phyloP scores from a whole-genome alignment of 2,329 filamentous ascomycete species.

The Pezicula carpinea region DNA sequence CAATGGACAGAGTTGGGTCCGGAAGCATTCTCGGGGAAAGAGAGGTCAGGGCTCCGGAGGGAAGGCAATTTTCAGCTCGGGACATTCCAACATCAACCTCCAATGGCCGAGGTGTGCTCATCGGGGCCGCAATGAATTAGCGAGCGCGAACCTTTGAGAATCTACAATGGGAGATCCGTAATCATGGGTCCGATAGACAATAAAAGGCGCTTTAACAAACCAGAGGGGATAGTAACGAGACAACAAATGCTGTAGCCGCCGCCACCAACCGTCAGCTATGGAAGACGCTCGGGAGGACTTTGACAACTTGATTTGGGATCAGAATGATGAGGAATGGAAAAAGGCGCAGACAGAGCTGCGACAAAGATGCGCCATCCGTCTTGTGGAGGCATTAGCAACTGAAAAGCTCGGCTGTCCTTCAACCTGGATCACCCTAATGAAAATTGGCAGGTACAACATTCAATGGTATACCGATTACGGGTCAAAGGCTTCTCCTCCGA shows the following conservation, averaged over 20 bases:
- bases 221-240: not conserved
- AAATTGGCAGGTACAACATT: constrained; percentile 3
- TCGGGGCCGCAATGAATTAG: not conserved
- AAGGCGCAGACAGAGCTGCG: constrained; percentile 1
- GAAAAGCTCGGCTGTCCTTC: constrained; percentile 1
- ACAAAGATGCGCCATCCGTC: not conserved
- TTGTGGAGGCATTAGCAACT: constrained; percentile 4
- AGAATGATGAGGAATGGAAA: constrained; percentile 3
- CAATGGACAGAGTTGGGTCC: too few species aligned
- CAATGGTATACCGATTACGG: constrained; percentile 2
- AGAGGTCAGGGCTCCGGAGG: too few species aligned
- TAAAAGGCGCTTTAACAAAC: not conserved
- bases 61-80: too few species aligned
- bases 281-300: constrained; percentile 2
- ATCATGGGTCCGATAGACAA: not conserved
- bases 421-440: constrained; percentile 3
- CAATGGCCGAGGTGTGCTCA: not conserved
- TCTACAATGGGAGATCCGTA: not conserved
- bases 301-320: constrained; percentile 3
- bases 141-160: not conserved
- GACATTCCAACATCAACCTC: not conserved
- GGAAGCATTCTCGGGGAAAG: too few species aligned
- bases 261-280: not conserved
- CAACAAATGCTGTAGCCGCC: not conserved
- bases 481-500: constrained; percentile 1